Evolutionary conservation across 1,284 basidiomycete species (phyloP).

Genomic region (Grifola frondosa): DNA sequence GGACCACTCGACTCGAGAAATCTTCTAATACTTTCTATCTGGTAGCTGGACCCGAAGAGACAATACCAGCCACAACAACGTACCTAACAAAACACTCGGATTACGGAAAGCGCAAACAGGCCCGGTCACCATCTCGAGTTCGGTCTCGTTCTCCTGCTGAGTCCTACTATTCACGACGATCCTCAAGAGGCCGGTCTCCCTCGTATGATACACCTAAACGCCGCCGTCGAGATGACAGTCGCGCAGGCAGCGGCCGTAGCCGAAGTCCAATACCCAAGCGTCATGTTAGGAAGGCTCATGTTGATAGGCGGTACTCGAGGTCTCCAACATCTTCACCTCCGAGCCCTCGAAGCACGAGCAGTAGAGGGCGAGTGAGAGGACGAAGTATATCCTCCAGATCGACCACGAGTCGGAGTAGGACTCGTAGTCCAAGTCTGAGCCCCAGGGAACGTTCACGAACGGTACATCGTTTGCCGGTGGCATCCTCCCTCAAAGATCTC

Average conservation of each 20-base stretch:
- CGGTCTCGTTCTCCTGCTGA: slow-evolving; percentile 59
- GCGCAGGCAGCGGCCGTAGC: slow-evolving; percentile 36
- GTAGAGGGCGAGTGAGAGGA: slow-evolving; percentile 30
- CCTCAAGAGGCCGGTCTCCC: slow-evolving; percentile 62
- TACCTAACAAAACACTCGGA: slow-evolving; percentile 10
- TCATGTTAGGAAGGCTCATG: slow-evolving; percentile 21
- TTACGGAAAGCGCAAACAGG: slow-evolving; percentile 28
- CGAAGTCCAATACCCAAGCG: slow-evolving; percentile 28
- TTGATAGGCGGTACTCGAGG: slow-evolving; percentile 22
- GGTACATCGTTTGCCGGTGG: slow-evolving; percentile 62
- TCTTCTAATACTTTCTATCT: not conserved
- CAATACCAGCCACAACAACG: slow-evolving; percentile 12
- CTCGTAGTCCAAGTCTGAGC: slow-evolving; percentile 54
- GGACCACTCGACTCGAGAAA: slow-evolving; percentile 8
- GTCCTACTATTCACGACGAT: slow-evolving; percentile 61
- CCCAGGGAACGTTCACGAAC: slow-evolving; percentile 47
- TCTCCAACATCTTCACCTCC: slow-evolving; percentile 26
- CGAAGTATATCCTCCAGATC: slow-evolving; percentile 31
- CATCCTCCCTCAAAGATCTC: slow-evolving; percentile 44
- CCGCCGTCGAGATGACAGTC: slow-evolving; percentile 50
- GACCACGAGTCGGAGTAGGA: slow-evolving; percentile 41
- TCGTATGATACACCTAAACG: slow-evolving; percentile 56
- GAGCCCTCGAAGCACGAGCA: slow-evolving; percentile 19
- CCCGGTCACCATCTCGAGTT: slow-evolving; percentile 42
- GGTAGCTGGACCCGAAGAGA: slow-evolving; percentile 37